phyloP scores from a whole-genome alignment of 495 filamentous ascomycete genomes.

The Hyaloscypha finlandica region DNA sequence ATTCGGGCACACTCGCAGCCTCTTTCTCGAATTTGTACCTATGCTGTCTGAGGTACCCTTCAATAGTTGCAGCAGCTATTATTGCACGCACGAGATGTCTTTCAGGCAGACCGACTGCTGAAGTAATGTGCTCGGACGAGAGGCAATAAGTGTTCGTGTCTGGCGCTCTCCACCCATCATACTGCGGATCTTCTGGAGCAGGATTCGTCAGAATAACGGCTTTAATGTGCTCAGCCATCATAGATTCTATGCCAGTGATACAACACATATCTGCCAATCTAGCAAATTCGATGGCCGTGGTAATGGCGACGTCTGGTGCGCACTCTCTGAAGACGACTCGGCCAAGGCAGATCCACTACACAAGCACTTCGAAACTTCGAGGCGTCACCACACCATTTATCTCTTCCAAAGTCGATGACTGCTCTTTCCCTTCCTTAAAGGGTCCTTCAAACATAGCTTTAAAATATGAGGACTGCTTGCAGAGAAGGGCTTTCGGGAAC shows the following conservation, averaged over 20 bases:
- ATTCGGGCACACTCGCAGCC: slow-evolving; percentile 26
- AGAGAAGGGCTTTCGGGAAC: slow-evolving; percentile 34
- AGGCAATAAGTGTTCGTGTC: slow-evolving; percentile 32
- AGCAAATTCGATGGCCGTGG: slow-evolving; percentile 33
- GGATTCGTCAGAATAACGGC: slow-evolving; percentile 24
- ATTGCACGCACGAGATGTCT: slow-evolving; percentile 31
- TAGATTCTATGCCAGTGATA: slow-evolving; percentile 30
- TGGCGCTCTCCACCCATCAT: neutral
- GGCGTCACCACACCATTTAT: slow-evolving; percentile 31
- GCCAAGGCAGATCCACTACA: slow-evolving; percentile 37
- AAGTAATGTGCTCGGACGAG: slow-evolving; percentile 31
- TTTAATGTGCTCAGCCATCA: slow-evolving; percentile 31
- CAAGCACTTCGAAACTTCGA: slow-evolving; percentile 33
- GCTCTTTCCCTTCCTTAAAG: slow-evolving; percentile 31
- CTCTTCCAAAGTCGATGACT: slow-evolving; percentile 30
- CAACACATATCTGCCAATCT: slow-evolving; percentile 36
- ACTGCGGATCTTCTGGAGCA: slow-evolving; percentile 10
- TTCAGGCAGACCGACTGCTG: slow-evolving; percentile 27
- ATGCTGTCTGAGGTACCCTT: slow-evolving; percentile 25
- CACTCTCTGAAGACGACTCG: slow-evolving; percentile 27
- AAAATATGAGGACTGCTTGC: slow-evolving; percentile 33
- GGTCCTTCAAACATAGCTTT: slow-evolving; percentile 33
- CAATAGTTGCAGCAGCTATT: slow-evolving; percentile 32
- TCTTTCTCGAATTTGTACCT: slow-evolving; percentile 29
- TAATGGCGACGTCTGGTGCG: slow-evolving; percentile 26